A percentile compares a stretch with the other conserved stretches of the same genome.
These are phyloP conservation scores for Magnolia kwangsiensis DNA, from an alignment of 164 flowering plant species.

Conservation along the genomic window DNA sequence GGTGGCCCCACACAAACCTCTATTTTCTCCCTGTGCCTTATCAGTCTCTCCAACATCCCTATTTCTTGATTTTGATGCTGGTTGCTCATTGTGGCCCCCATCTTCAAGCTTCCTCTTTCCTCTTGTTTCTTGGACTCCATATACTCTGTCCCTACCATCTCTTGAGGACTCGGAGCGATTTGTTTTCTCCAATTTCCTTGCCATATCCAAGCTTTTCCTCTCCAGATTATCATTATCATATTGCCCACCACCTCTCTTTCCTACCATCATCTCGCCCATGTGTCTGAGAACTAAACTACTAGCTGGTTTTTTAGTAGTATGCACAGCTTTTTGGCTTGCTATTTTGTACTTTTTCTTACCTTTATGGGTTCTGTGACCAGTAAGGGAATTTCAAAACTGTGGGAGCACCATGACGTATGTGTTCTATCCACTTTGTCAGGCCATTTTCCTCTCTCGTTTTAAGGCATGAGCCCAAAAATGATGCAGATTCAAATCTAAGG, in stretches of 20 bases:
- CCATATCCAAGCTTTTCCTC: conserved; percentile 6
- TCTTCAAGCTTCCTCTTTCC: conserved; percentile 35
- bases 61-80: conserved; percentile 21
- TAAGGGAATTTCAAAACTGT: no score
- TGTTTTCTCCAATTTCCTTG: conserved; percentile 8
- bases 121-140: conserved; percentile 19
- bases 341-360: no score
- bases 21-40: neutral
- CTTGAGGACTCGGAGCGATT: conserved; percentile 15
- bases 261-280: conserved; percentile 8
- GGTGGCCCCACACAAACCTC: no score
- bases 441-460: no score
- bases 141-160: conserved; percentile 12
- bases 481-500: no score
- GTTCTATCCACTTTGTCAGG: no score
- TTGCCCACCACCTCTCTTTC: conserved; percentile 5
- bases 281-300: neutral
- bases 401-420: no score
- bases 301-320: no score
- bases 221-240: conserved; percentile 8
- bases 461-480: no score
- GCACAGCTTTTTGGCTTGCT: no score
- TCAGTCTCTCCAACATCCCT: conserved; percentile 2
- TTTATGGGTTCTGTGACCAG: no score
- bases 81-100: conserved; percentile 16